A percentile compares a stretch with the other conserved stretches of the same genome.
phyloP scores from a whole-genome alignment of 352 stramenopile genomes.

The Pythium brachiatum region DNA sequence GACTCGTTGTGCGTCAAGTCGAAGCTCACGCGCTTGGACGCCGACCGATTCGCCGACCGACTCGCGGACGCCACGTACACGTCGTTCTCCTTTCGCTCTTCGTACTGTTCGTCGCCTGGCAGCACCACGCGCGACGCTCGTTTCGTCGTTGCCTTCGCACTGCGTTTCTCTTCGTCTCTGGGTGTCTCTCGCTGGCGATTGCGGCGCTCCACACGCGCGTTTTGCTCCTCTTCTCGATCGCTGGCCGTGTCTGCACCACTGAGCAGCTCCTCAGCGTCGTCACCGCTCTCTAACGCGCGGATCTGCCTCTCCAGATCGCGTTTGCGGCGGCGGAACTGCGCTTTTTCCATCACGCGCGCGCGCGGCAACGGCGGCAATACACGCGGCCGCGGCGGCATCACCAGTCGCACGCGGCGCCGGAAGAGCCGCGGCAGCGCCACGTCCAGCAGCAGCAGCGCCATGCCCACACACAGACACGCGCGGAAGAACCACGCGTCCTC shows the following conservation, averaged over 20 bases:
- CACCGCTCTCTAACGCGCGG: slow-evolving; percentile 32
- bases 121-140: slow-evolving; percentile 8
- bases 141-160: slow-evolving; percentile 2
- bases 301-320: slow-evolving; percentile 38
- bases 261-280: not conserved
- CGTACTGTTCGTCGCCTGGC: slow-evolving; percentile 7
- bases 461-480: slow-evolving; percentile 54
- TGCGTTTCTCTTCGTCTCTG: not conserved
- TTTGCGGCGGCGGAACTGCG: slow-evolving; percentile 43
- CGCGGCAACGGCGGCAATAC: slow-evolving; percentile 16
- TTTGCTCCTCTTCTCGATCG: not conserved
- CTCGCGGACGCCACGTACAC: not conserved
- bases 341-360: slow-evolving; percentile 29
- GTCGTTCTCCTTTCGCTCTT: slow-evolving; percentile 8
- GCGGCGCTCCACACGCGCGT: not conserved
- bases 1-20: slow-evolving; percentile 4
- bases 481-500: slow-evolving; percentile 52
- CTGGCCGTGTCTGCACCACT: not conserved
- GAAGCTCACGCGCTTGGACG: slow-evolving; percentile 16
- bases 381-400: slow-evolving; percentile 29
- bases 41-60: not conserved
- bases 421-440: slow-evolving; percentile 51
- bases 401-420: slow-evolving; percentile 47
- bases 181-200: slow-evolving; percentile 3
- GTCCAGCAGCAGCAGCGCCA: slow-evolving; percentile 49